Evolutionary conservation across 176 grass and related monocot species (phyloP), one percentile per base, ranked within the genome.

Genomic region (Lolium multiflorum): DNA sequence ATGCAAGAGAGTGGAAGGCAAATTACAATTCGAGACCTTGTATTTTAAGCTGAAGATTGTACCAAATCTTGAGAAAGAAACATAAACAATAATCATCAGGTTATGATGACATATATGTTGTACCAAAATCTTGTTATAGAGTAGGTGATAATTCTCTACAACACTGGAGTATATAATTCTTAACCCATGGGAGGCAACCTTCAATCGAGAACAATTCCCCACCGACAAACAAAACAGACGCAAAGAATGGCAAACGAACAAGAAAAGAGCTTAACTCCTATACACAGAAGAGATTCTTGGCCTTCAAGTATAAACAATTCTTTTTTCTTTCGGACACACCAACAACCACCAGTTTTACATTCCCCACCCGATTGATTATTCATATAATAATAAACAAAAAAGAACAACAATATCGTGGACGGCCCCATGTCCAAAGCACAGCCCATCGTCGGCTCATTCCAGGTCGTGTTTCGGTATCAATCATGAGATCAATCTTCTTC

Each of bases 221-320:
- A 61, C 35, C 76, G 47, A 70, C 38, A 81, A 81, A 84, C 70
- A 14, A 84, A 70, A 77, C 69, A 76, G 11, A 77, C 44, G 76
- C 71, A 91, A 71, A 71, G 51, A 84, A 82, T 70, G 77, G 81
- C 77, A 11, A 43, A 44, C 25, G 16, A 64, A 75, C 82, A 26
- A 82, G 6, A 25, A 52, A 81, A 86, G 71, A 11, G 18, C 80
- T 81, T 49, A 24, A 49, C 68, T 85, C 70, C 86, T 91, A 91
- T 91, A 85, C 89, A 91, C 76, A 71, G 81, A 69, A 63, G 85
- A 81, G 85, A 81, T 66, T 43, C 69, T 75, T 76, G 43, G 59
- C 67, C 85, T 76, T 85, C 82, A 24, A 81, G 89, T 88, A 91
- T 88, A 83, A 76, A 91, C 86, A 91, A 73, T 20, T 82, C 71